Conservation (phyloP, 331 rosid genomes). For the Acacia pycnantha region DNA sequence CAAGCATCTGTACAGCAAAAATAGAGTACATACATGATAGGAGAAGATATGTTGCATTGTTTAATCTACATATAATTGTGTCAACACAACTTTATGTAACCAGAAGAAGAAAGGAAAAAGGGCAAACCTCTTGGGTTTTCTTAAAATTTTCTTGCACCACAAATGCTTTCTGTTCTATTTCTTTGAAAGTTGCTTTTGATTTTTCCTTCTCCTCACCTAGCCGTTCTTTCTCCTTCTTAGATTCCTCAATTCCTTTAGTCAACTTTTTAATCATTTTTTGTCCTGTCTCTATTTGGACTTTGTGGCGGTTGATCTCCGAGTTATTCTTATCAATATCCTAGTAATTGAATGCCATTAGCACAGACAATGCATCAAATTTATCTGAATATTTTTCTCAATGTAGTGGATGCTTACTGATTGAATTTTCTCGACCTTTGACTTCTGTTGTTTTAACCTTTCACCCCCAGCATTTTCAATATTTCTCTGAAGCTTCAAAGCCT, state of each 20-base stretch:
- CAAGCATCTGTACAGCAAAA: conserved; percentile 53
- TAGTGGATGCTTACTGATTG: conserved; percentile 74
- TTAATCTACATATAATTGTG: background rate
- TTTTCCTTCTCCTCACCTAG: conserved; percentile 68
- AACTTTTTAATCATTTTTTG: conserved; percentile 78
- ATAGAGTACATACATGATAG: background rate
- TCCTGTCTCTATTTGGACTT: conserved; percentile 89
- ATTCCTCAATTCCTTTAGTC: conserved; percentile 77
- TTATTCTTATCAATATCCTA: conserved; percentile 82
- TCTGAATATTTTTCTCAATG: conserved; percentile 26
- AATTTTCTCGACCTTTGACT: conserved; percentile 74
- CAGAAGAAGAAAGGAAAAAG: background rate
- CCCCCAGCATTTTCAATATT: conserved; percentile 93
- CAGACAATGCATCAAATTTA: conserved; percentile 16
- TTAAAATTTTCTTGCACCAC: conserved; percentile 68
- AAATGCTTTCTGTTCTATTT: conserved; percentile 86
- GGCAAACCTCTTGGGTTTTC: conserved; percentile 66
- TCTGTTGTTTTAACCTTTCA: conserved; percentile 75
- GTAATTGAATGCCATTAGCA: conserved; percentile 39
- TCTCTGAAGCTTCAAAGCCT: conserved; percentile 82
- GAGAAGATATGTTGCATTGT: conserved; percentile 4
- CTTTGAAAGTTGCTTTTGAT: conserved; percentile 54
- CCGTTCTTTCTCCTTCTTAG: conserved; percentile 72
- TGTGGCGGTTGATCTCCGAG: conserved; percentile 87
- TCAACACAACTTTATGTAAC: conserved; percentile 1